Percentiles rank a stretch among this genome's conserved stretches.
Evolutionary conservation across 2,329 filamentous ascomycete genomes (phyloP).

Genomic region (Penicillium capsulatum): DNA sequence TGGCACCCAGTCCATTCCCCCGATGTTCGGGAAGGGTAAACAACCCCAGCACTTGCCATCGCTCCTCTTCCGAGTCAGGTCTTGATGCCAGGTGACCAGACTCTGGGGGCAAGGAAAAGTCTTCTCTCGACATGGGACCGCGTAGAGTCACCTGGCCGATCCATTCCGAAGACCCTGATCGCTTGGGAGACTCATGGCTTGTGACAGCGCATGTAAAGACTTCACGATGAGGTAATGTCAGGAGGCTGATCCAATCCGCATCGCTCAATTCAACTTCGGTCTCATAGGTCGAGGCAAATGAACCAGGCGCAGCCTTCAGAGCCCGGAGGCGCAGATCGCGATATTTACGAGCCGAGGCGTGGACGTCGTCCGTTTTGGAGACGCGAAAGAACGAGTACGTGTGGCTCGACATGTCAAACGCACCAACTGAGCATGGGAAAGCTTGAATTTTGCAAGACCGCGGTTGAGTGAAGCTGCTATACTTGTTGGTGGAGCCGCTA

Average conservation of each 20-base stretch:
- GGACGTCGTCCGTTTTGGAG: constrained; percentile 8
- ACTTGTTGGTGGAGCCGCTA: no score
- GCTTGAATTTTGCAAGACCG: no score
- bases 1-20: constrained; percentile 27
- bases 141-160: constrained; percentile 31
- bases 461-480: no score
- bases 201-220: constrained; percentile 30
- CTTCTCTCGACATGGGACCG: constrained; percentile 22
- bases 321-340: constrained; percentile 27
- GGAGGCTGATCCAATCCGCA: constrained; percentile 24
- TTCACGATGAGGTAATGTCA: constrained; percentile 21
- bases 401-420: no score
- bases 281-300: constrained; percentile 32
- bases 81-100: constrained; percentile 21
- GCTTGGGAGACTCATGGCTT: no score
- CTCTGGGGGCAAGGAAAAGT: constrained; percentile 23
- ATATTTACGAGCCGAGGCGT: constrained; percentile 9
- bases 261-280: constrained; percentile 25
- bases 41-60: constrained; percentile 30
- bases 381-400: constrained; percentile 11
- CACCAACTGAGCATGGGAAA: no score
- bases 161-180: constrained; percentile 18
- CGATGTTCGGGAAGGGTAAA: constrained; percentile 32
- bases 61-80: constrained; percentile 24
- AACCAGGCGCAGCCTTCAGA: constrained; percentile 22